Percentiles rank a stretch among this genome's conserved stretches.
Conservation (phyloP, 2,329 filamentous ascomycete genomes). For the Raffaelea deltoideospora region DNA sequence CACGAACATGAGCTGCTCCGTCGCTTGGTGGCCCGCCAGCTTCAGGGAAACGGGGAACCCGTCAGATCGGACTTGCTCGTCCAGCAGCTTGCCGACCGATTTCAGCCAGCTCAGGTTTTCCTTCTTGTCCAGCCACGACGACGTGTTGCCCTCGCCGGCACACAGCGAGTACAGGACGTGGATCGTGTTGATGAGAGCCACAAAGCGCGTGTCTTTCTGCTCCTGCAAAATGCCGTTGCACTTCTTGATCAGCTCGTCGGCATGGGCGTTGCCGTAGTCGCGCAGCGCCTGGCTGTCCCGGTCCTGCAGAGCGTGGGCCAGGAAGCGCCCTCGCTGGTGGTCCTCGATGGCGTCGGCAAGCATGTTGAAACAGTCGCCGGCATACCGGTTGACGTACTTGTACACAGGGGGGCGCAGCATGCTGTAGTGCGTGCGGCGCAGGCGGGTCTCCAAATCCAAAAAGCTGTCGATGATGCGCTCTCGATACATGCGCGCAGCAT, state of each 20-base stretch:
- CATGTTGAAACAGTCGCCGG: constrained; percentile 71
- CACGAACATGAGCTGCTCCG: constrained; percentile 74
- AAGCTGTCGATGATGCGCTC: constrained; percentile 79
- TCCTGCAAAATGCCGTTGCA: constrained; percentile 49
- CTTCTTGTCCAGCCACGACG: constrained; percentile 62
- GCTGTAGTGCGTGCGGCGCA: constrained; percentile 77
- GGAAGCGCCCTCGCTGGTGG: constrained; percentile 74
- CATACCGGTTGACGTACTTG: constrained; percentile 86
- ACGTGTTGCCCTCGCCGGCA: constrained; percentile 25
- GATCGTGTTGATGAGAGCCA: constrained; percentile 72
- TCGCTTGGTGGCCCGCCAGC: constrained; percentile 74
- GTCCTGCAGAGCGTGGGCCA: constrained; percentile 73
- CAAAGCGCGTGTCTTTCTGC: constrained; percentile 51
- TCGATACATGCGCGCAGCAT: constrained; percentile 81
- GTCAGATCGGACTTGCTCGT: constrained; percentile 56
- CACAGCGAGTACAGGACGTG: constrained; percentile 71
- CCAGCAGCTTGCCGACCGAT: constrained; percentile 60
- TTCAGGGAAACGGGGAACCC: constrained; percentile 57
- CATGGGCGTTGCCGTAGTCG: constrained; percentile 56
- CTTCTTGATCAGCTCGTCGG: constrained; percentile 54
- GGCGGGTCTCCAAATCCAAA: constrained; percentile 70
- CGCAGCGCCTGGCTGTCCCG: constrained; percentile 60
- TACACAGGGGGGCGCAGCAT: constrained; percentile 84
- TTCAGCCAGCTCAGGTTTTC: constrained; percentile 46
- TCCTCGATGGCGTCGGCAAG: constrained; percentile 71